A percentile compares a stretch with the other conserved stretches of the same genome.
Conservation (phyloP, 1,284 basidiomycete species). For the Pyrrhoderma lamaoense region DNA sequence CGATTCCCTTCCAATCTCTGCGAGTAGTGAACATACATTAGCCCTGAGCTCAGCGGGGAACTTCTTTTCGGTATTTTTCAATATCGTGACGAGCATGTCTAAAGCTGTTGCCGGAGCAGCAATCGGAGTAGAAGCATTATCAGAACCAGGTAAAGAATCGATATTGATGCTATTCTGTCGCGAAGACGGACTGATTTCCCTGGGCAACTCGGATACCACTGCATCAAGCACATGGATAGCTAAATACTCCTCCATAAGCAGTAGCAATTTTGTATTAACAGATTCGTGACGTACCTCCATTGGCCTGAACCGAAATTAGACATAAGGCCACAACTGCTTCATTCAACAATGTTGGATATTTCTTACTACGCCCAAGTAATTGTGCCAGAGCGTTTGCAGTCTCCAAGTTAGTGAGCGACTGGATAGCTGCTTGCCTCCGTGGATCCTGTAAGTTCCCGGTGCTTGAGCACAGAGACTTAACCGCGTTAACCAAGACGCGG, state of each 20-base stretch:
- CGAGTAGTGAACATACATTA: constrained; percentile 64
- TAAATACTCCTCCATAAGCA: constrained; percentile 25
- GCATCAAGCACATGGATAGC: constrained; percentile 56
- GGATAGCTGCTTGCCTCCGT: constrained; percentile 48
- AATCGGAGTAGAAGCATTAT: constrained; percentile 30
- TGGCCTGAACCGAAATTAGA: constrained; percentile 57
- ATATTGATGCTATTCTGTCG: constrained; percentile 39
- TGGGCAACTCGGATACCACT: constrained; percentile 42
- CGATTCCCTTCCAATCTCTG: constrained; percentile 49
- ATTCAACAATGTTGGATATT: constrained; percentile 81
- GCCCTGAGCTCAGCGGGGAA: constrained; percentile 64
- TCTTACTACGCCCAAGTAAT: constrained; percentile 69
- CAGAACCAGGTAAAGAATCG: constrained; percentile 31
- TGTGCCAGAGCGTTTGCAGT: constrained; percentile 59
- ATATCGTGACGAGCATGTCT: constrained; percentile 55
- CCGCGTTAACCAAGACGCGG: constrained; percentile 77
- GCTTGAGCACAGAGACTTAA: constrained; percentile 62
- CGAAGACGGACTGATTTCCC: constrained; percentile 32
- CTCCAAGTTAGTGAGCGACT: constrained; percentile 42
- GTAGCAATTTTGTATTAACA: background rate
- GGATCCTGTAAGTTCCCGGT: constrained; percentile 32
- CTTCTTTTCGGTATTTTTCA: constrained; percentile 40
- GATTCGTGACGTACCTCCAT: constrained; percentile 47
- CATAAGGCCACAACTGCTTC: constrained; percentile 84
- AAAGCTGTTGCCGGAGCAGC: constrained; percentile 45